These are phyloP conservation scores for Hypericum perforatum DNA, from an alignment of 345 rosid species.

Conservation along the genomic window DNA sequence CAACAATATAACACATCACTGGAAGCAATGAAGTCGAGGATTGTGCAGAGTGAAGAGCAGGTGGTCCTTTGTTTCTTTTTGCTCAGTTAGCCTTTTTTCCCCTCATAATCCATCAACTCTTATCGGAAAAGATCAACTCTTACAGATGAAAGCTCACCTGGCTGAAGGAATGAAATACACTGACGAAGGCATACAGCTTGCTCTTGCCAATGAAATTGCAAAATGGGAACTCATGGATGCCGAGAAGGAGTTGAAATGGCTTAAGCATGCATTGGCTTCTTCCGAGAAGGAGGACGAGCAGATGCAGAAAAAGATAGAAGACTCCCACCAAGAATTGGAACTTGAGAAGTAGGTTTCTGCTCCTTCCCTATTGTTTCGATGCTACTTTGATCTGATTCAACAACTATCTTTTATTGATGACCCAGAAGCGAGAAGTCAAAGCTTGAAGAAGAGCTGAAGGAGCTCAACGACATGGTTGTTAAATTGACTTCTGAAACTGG, in stretches of 20 bases:
- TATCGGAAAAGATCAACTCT: conserved; percentile 4
- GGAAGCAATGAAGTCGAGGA: conserved; percentile 49
- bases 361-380: neutral
- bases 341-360: conserved; percentile 45
- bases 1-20: conserved; percentile 53
- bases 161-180: conserved; percentile 48
- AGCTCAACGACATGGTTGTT: conserved; percentile 46
- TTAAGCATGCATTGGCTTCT: conserved; percentile 55
- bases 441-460: conserved; percentile 67
- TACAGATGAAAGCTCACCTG: conserved; percentile 68
- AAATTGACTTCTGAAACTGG: conserved; percentile 65
- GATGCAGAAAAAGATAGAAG: conserved; percentile 47
- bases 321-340: conserved; percentile 41
- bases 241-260: conserved; percentile 81
- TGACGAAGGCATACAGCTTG: conserved; percentile 69
- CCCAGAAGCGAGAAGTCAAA: conserved; percentile 58
- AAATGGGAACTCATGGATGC: conserved; percentile 75
- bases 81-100: too few species aligned
- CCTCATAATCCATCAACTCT: too few species aligned
- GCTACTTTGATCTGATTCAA: conserved; percentile 2
- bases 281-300: conserved; percentile 82
- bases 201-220: conserved; percentile 48
- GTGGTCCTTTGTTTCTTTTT: conserved; percentile 21
- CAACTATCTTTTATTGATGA: neutral
- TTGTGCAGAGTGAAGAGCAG: conserved; percentile 67